Evolutionary conservation across 805 yeast species (phyloP).

Genomic region (Sugiyamaella marilandica): DNA sequence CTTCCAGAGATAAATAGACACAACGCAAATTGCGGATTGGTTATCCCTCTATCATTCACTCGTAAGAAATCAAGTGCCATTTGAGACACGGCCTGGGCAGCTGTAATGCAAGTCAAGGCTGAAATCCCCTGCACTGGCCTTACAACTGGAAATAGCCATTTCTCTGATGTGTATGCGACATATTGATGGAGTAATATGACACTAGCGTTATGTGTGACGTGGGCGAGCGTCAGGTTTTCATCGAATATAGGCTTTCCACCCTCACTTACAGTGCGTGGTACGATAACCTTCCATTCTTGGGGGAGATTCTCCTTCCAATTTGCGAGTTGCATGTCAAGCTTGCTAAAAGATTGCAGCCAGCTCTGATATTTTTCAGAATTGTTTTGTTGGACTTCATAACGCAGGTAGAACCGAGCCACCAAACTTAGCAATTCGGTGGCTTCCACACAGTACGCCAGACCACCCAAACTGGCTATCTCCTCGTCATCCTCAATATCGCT

Average conservation of each 20-base stretch:
- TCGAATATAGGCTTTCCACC: conserved; percentile 16
- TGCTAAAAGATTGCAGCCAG: conserved; percentile 12
- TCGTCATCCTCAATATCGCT: conserved; percentile 10
- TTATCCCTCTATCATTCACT: conserved; percentile 7
- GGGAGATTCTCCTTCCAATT: conserved; percentile 17
- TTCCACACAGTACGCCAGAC: conserved; percentile 15
- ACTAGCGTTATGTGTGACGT: conserved; percentile 17
- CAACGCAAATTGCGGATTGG: conserved; percentile 17
- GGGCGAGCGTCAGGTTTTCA: conserved; percentile 18
- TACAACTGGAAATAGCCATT: conserved; percentile 3
- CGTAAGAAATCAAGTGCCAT: conserved; percentile 14
- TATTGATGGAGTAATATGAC: conserved; percentile 17
- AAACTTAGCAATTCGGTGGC: conserved; percentile 16
- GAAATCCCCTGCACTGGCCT: conserved; percentile 9
- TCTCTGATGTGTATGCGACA: conserved; percentile 11
- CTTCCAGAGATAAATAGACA: conserved; percentile 18
- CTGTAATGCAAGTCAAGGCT: conserved; percentile 16
- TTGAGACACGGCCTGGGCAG: conserved; percentile 15
- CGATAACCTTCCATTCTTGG: conserved; percentile 13
- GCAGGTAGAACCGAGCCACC: conserved; percentile 11
- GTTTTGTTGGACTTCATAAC: conserved; percentile 4
- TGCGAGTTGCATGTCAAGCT: conserved; percentile 10
- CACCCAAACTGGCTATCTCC: conserved; percentile 11
- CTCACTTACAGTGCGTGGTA: neutral
- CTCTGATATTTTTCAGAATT: conserved; percentile 6